Evolutionary conservation across 2,329 filamentous ascomycete genomes (phyloP).

Genomic region (Gyromitra esculenta): DNA sequence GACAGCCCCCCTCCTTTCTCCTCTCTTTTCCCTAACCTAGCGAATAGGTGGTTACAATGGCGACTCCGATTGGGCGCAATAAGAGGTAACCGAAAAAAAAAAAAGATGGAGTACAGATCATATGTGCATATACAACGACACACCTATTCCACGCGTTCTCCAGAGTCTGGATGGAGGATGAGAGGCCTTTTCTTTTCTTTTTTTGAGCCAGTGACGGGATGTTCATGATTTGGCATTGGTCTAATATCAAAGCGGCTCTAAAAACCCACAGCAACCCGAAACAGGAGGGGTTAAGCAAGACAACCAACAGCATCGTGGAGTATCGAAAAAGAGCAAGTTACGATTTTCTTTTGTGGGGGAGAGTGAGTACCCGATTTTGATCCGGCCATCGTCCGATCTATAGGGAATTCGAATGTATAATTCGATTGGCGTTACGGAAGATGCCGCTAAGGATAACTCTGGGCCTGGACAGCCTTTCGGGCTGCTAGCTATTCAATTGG

Average conservation of each 20-base stretch:
- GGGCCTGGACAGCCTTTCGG: not conserved
- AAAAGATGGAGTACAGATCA: constrained; percentile 16
- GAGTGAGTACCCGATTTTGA: constrained; percentile 44
- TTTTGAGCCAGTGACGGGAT: constrained; percentile 38
- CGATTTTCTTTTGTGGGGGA: constrained; percentile 26
- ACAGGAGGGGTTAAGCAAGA: constrained; percentile 49
- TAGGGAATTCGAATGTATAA: not conserved
- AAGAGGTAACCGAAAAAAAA: constrained; percentile 29
- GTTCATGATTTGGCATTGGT: constrained; percentile 33
- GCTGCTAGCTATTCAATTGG: constrained; percentile 27
- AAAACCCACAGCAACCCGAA: constrained; percentile 31
- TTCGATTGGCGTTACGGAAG: constrained; percentile 34
- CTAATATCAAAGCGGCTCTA: constrained; percentile 22
- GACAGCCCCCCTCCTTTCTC: constrained; percentile 2
- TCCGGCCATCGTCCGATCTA: constrained; percentile 48
- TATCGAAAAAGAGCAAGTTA: constrained; percentile 5
- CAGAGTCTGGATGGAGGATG: constrained; percentile 8
- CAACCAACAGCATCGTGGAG: constrained; percentile 31
- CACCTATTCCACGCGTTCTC: constrained; percentile 22
- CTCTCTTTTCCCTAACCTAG: constrained; percentile 4
- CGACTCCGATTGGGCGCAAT: constrained; percentile 29
- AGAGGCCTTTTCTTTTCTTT: constrained; percentile 23
- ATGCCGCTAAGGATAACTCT: constrained; percentile 23
- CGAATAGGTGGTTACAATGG: constrained; percentile 14
- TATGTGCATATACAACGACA: constrained; percentile 36